phyloP scores from a whole-genome alignment of 2,329 filamentous ascomycete species.

The Pseudocercospora crystallina region DNA sequence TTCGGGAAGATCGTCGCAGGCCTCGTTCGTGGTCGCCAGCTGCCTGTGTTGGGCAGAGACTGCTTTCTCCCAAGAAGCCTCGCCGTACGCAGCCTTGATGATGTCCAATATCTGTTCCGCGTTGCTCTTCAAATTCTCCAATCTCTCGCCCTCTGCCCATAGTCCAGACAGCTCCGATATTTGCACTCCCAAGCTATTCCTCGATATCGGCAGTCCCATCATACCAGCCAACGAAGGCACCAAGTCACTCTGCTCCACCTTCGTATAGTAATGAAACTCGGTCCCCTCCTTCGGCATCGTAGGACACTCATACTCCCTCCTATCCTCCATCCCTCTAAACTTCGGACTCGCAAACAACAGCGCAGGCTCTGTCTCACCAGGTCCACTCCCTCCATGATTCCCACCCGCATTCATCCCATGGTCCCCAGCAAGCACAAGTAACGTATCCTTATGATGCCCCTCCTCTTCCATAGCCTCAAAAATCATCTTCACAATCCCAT shows the following conservation, averaged over 20 bases:
- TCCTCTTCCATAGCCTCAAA: slow-evolving; percentile 72
- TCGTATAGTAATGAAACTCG: slow-evolving; percentile 80
- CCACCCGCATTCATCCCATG: slow-evolving; percentile 99
- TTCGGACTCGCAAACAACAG: slow-evolving; percentile 64
- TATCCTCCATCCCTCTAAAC: slow-evolving; percentile 21
- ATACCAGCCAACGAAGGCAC: slow-evolving; percentile 84
- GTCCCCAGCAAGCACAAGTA: slow-evolving; percentile 86
- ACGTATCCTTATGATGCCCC: slow-evolving; percentile 70
- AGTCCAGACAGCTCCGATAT: slow-evolving; percentile 76
- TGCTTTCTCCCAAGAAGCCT: slow-evolving; percentile 20
- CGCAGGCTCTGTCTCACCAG: slow-evolving; percentile 91
- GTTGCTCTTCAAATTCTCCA: slow-evolving; percentile 73
- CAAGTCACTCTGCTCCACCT: slow-evolving; percentile 91
- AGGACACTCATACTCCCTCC: slow-evolving; percentile 46
- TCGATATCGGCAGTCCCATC: slow-evolving; percentile 81
- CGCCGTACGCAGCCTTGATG: slow-evolving; percentile 68
- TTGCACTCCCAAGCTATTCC: slow-evolving; percentile 86
- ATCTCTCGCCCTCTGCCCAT: slow-evolving; percentile 55
- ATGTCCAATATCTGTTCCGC: slow-evolving; percentile 77
- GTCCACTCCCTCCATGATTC: slow-evolving; percentile 91
- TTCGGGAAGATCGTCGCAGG: slow-evolving; percentile 20
- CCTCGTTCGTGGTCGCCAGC: slow-evolving; percentile 1
- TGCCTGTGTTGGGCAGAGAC: slow-evolving; percentile 6
- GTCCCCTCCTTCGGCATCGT: slow-evolving; percentile 53
- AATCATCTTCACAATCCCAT: slow-evolving; percentile 72